Evolutionary conservation across 768 basidiomycete species (phyloP).

Genomic region (Tremella fuciformis): DNA sequence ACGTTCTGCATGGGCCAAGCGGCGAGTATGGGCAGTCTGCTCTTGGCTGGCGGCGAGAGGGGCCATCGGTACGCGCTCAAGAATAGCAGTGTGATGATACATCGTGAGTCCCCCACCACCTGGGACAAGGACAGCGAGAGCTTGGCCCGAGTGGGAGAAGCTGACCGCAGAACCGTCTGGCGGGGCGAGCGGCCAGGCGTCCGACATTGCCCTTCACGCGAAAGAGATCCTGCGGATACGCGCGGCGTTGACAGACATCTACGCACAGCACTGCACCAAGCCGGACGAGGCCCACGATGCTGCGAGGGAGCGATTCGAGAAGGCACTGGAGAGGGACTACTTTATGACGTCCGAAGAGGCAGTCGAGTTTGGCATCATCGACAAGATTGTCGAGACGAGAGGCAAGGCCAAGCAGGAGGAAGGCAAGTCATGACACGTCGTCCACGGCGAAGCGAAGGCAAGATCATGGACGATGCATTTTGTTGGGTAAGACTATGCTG

Average conservation of each 20-base stretch:
- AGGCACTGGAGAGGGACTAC: slow-evolving; percentile 87
- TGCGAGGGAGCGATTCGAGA: slow-evolving; percentile 76
- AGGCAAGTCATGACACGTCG: slow-evolving; percentile 8
- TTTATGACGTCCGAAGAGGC: slow-evolving; percentile 97
- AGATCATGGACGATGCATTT: background rate
- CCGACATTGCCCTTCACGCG: slow-evolving; percentile 96
- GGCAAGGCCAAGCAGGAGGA: slow-evolving; percentile 19
- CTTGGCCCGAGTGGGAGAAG: background rate
- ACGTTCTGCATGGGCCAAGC: slow-evolving; percentile 96
- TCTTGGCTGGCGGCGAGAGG: slow-evolving; percentile 83
- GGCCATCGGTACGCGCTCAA: slow-evolving; percentile 90
- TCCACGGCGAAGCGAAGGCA: background rate
- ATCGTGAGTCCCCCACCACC: slow-evolving; percentile 62
- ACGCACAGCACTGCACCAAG: slow-evolving; percentile 77
- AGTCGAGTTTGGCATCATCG: slow-evolving; percentile 84
- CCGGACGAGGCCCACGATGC: slow-evolving; percentile 63
- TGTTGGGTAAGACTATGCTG: background rate
- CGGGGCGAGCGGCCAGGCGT: slow-evolving; percentile 90
- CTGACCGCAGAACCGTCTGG: slow-evolving; percentile 78
- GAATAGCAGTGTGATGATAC: slow-evolving; percentile 96
- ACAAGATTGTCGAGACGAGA: slow-evolving; percentile 71
- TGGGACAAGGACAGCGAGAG: no score
- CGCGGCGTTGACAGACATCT: slow-evolving; percentile 77
- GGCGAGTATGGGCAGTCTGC: slow-evolving; percentile 90
- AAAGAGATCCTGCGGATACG: slow-evolving; percentile 91